Conservation (phyloP, 805 yeast species). For the Pichia paraexigua region DNA sequence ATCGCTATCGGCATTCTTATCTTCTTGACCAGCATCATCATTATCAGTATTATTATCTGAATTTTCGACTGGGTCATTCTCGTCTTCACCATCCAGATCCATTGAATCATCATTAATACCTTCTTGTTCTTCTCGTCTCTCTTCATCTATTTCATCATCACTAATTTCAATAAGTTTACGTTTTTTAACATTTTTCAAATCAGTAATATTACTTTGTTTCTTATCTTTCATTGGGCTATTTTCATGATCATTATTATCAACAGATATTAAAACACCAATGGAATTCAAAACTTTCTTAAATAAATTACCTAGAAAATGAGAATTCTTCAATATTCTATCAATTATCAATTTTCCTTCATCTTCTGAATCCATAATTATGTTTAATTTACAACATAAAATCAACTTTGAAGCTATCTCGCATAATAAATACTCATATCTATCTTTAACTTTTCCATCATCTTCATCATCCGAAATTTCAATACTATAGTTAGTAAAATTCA, state of each 20-base stretch:
- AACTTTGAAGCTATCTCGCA: constrained; percentile 21
- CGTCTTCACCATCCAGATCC: constrained; percentile 10
- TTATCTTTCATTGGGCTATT: not conserved
- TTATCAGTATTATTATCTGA: constrained; percentile 5
- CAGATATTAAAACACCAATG: constrained; percentile 1
- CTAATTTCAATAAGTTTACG: constrained; percentile 3
- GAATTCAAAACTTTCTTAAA: constrained; percentile 9
- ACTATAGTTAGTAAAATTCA: constrained; percentile 18
- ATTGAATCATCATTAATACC: not conserved
- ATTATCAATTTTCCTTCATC: constrained; percentile 7
- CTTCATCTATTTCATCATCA: constrained; percentile 2
- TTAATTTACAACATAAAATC: constrained; percentile 10
- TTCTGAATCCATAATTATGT: not conserved
- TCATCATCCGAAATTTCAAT: constrained; percentile 2
- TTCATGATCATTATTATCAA: not conserved
- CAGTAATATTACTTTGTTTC: constrained; percentile 3
- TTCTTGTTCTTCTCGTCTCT: not conserved
- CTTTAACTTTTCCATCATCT: constrained; percentile 14
- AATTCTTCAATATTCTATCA: constrained; percentile 20
- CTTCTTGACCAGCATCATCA: constrained; percentile 4
- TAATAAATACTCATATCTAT: constrained; percentile 10
- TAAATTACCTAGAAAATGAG: constrained; percentile 16
- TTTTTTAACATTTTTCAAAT: not conserved
- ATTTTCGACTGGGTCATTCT: constrained; percentile 10
- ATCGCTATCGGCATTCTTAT: too few species aligned